Conservation (phyloP, 148 eudicot species). For the Nyssa sinensis region DNA sequence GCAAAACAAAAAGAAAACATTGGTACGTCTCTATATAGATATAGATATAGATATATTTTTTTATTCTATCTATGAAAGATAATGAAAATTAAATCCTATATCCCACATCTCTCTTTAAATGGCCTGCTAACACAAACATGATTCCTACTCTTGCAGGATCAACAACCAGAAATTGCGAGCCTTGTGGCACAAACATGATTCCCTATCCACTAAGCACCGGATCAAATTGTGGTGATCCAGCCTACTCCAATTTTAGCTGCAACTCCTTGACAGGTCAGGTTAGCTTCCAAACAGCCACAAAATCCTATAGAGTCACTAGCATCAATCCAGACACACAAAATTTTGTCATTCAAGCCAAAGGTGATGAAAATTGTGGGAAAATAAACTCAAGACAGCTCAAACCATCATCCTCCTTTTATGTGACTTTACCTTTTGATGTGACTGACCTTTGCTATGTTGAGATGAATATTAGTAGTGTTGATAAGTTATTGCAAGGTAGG, state of each 20-base stretch:
- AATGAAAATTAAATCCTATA: too few relatives aligned
- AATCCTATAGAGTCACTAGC: not conserved
- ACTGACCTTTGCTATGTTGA: not conserved
- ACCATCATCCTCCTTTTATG: not conserved
- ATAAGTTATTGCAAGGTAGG: too few relatives aligned
- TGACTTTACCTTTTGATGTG: too few relatives aligned
- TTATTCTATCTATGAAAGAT: too few relatives aligned
- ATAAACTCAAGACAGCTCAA: not conserved
- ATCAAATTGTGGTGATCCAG: constrained; percentile 14
- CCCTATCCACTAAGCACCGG: constrained; percentile 21
- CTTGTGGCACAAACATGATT: constrained; percentile 14
- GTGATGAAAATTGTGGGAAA: too few relatives aligned
- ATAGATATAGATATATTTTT: too few relatives aligned
- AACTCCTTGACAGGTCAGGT: constrained; percentile 12
- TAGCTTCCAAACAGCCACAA: not conserved
- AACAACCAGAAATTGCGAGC: not conserved
- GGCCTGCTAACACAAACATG: too few relatives aligned
- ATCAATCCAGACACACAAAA: not conserved
- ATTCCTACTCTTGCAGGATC: constrained; percentile 9
- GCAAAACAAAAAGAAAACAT: too few relatives aligned
- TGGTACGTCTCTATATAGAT: too few relatives aligned
- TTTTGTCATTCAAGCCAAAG: not conserved
- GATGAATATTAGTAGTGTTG: not conserved
- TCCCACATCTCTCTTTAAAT: too few relatives aligned
- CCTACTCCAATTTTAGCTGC: constrained; percentile 7